Conservation (phyloP, 139 green algal genomes). For the Chlamydomonas schloesseri region DNA sequence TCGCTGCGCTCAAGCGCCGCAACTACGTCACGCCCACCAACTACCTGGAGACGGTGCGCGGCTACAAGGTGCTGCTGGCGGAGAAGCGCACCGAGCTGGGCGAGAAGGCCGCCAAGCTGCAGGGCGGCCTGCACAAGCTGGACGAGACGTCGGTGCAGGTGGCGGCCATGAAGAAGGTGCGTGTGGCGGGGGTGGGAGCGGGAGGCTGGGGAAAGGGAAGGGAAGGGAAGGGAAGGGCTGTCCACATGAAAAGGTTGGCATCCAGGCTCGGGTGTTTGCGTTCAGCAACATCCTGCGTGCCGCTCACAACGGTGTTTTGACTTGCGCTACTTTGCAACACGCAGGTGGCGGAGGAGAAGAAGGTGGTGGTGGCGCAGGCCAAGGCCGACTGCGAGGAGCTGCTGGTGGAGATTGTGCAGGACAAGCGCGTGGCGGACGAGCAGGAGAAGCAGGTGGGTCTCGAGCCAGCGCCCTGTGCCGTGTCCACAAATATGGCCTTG, state of each 20-base stretch:
- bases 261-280: too few species aligned
- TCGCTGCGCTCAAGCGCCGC: conserved; percentile 69
- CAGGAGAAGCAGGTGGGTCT: conserved; percentile 80
- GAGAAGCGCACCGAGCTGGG: conserved; percentile 79
- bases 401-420: conserved; percentile 90
- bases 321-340: too few species aligned
- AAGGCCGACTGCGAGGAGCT: conserved; percentile 91
- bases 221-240: too few species aligned
- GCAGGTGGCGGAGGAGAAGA: conserved; percentile 79
- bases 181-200: too few species aligned
- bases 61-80: conserved; percentile 76
- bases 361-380: conserved; percentile 81
- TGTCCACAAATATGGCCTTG: too few species aligned
- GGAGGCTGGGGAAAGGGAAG: too few species aligned
- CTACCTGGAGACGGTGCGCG: conserved; percentile 84
- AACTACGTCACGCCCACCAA: conserved; percentile 90
- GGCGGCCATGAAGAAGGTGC: conserved; percentile 74
- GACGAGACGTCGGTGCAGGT: conserved; percentile 84
- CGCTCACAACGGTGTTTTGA: too few species aligned
- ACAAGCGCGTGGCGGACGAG: conserved; percentile 90
- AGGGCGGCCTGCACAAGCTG: conserved; percentile 85
- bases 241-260: too few species aligned
- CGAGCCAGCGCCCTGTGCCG: too few species aligned
- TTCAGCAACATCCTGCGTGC: too few species aligned
- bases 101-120: conserved; percentile 78